phyloP scores from a whole-genome alignment of 306 rosid genomes.

The Malus orientalis region DNA sequence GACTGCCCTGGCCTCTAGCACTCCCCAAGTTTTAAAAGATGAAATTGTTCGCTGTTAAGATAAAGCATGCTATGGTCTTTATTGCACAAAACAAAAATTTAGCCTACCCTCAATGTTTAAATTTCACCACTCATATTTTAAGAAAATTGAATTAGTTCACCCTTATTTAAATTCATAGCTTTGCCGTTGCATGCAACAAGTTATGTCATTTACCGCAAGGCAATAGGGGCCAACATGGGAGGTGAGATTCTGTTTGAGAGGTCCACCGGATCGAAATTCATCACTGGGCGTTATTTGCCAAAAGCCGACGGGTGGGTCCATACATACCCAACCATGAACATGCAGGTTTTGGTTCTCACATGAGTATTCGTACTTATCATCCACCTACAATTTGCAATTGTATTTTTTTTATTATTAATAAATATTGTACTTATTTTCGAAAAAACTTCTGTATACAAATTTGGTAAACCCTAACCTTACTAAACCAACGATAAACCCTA shows the following conservation, averaged over 20 bases:
- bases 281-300: constrained; percentile 44
- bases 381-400: constrained; percentile 21
- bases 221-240: constrained; percentile 27
- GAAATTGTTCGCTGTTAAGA: too few species aligned
- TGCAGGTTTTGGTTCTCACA: constrained; percentile 32
- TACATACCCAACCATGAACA: constrained; percentile 42
- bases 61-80: too few species aligned
- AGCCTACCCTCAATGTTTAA: too few species aligned
- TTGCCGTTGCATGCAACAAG: too few species aligned
- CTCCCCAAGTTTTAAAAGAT: too few species aligned
- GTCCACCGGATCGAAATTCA: constrained; percentile 40
- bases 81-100: too few species aligned
- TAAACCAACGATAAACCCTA: too few species aligned
- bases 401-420: not conserved
- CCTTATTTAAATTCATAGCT: too few species aligned
- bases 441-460: not conserved
- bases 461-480: not conserved
- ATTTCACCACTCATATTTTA: too few species aligned
- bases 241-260: constrained; percentile 25
- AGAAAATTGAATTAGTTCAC: too few species aligned
- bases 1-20: too few species aligned
- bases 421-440: too few species aligned
- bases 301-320: constrained; percentile 25
- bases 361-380: constrained; percentile 42
- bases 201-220: constrained; percentile 15